Conservation (phyloP, 2,329 filamentous ascomycete species). For the Myriosclerotinia curreyana region DNA sequence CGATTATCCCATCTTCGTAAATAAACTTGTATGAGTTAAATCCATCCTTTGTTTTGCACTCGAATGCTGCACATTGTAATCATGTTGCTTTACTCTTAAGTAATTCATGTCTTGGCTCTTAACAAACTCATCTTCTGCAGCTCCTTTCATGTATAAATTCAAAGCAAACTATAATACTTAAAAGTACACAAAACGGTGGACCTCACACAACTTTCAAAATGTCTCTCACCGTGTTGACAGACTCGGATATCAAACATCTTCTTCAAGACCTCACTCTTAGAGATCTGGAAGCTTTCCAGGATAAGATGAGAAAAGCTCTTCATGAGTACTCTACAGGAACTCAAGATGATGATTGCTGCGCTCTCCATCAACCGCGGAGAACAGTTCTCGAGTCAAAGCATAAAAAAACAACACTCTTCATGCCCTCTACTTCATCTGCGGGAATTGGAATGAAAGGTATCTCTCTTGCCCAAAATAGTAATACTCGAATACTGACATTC, state of each 20-base stretch:
- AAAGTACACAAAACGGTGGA: background rate
- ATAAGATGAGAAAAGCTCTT: conserved; percentile 50
- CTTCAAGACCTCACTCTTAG: conserved; percentile 52
- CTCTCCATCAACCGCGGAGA: conserved; percentile 55
- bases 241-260: conserved; percentile 53
- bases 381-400: conserved; percentile 50
- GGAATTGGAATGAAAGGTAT: conserved; percentile 67
- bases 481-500: conserved; percentile 21
- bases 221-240: conserved; percentile 56
- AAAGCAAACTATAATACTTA: background rate
- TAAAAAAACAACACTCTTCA: conserved; percentile 64
- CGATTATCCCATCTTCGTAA: conserved; percentile 8
- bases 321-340: conserved; percentile 61
- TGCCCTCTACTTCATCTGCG: conserved; percentile 64
- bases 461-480: background rate
- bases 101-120: conserved; percentile 4
- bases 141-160: background rate
- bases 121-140: background rate
- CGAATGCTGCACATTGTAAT: background rate
- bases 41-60: conserved; percentile 4
- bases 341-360: conserved; percentile 39
- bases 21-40: background rate
- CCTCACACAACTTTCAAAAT: conserved; percentile 41
- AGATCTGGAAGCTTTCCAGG: conserved; percentile 53
- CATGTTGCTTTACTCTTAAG: background rate